Percentiles rank a stretch among this genome's conserved stretches.
These are phyloP conservation scores for Fusarium nelsonii DNA, from an alignment of 2,329 filamentous ascomycete species.

Conservation along the genomic window DNA sequence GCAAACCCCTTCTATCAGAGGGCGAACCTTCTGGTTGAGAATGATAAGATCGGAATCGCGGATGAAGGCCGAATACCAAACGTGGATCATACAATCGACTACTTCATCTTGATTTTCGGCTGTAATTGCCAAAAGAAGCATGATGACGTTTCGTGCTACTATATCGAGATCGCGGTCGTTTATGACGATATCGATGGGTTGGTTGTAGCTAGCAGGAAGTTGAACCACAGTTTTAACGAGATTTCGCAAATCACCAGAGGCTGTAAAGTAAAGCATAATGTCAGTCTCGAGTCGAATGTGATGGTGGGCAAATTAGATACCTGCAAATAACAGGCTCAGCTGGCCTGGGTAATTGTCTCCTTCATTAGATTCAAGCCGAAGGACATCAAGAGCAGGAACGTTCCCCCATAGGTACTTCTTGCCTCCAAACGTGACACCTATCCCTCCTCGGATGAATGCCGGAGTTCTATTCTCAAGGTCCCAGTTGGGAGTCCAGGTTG, in stretches of 20 bases:
- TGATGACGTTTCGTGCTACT: constrained; percentile 21
- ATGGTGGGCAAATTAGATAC: not conserved
- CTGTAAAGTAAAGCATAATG: not conserved
- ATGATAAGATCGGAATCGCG: constrained; percentile 4
- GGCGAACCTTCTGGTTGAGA: not conserved
- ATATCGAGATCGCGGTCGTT: constrained; percentile 25
- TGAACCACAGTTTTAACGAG: constrained; percentile 14
- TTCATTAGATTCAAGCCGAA: constrained; percentile 19
- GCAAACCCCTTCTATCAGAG: not conserved
- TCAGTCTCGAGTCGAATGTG: not conserved
- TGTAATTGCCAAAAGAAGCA: constrained; percentile 11
- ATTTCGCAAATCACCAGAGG: constrained; percentile 24
- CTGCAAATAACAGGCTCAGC: constrained; percentile 22
- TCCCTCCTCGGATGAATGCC: not conserved
- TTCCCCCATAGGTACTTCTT: constrained; percentile 18
- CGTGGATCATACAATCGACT: constrained; percentile 17
- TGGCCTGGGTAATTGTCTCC: not conserved
- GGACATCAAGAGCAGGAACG: constrained; percentile 23
- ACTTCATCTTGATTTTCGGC: not conserved
- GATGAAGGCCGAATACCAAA: constrained; percentile 29
- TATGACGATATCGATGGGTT: not conserved
- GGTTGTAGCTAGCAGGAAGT: not conserved
- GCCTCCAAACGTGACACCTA: not conserved
- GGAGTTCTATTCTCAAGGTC: not conserved
- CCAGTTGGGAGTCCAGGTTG: constrained; percentile 5